Conservation (phyloP, 192 early-diverging fungal species). For the Piromyces sp. region DNA sequence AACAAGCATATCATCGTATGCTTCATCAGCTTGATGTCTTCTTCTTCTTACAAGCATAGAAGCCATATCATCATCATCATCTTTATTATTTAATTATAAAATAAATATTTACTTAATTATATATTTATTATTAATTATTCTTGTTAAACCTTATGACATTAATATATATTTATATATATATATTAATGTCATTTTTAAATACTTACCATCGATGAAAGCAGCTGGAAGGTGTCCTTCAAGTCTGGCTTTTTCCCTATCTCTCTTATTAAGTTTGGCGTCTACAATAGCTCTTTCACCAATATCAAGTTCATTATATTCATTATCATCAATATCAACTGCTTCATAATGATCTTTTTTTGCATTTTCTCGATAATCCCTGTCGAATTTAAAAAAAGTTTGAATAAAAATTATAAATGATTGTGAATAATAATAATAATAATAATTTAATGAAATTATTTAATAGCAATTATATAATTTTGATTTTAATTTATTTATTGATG, state of each 20-base stretch:
- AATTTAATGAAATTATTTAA: no score
- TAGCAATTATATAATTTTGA: no score
- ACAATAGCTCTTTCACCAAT: conserved; percentile 45
- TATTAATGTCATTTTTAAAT: no score
- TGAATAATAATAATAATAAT: no score
- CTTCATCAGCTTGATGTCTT: conserved; percentile 20
- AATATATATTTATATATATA: no score
- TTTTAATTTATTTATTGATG: no score
- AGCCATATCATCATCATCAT: conserved; percentile 42
- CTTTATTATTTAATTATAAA: background rate
- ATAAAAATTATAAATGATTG: no score
- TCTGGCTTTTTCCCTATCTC: conserved; percentile 53
- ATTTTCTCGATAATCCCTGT: conserved; percentile 64
- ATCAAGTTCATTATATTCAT: conserved; percentile 56
- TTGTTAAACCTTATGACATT: no score
- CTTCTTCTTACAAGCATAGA: conserved; percentile 25
- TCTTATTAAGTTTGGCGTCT: conserved; percentile 57
- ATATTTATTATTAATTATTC: no score
- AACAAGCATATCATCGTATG: conserved; percentile 34
- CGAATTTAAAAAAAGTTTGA: conserved; percentile 10
- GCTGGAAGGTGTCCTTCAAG: conserved; percentile 65
- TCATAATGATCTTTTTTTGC: conserved; percentile 61
- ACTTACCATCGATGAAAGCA: conserved; percentile 41
- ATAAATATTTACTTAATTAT: no score
- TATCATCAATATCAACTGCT: conserved; percentile 63